Evolutionary conservation across 2,329 filamentous ascomycete species (phyloP).

Genomic region (Rhinocladiella similis): DNA sequence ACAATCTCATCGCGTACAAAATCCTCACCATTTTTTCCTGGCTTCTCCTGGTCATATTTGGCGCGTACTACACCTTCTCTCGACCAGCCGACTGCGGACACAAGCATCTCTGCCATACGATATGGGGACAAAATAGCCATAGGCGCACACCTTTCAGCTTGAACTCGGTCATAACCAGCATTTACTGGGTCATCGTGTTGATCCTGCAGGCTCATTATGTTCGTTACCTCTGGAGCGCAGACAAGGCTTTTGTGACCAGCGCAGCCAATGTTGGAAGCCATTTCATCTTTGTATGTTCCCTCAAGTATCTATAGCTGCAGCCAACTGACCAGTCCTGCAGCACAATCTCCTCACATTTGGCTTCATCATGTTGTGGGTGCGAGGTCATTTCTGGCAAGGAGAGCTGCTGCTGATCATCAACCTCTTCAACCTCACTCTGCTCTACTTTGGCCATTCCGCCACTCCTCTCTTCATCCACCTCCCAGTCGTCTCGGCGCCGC

Average conservation of each 20-base stretch:
- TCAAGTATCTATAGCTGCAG: background rate
- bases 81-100: slow-evolving; percentile 61
- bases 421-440: slow-evolving; percentile 73
- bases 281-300: slow-evolving; percentile 62
- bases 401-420: slow-evolving; percentile 77
- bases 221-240: slow-evolving; percentile 70
- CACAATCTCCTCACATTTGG: slow-evolving; percentile 81
- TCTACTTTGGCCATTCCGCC: slow-evolving; percentile 78
- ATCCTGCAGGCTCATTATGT: slow-evolving; percentile 75
- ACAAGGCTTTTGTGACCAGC: slow-evolving; percentile 62
- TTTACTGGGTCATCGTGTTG: slow-evolving; percentile 62
- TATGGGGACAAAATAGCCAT: slow-evolving; percentile 72
- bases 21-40: slow-evolving; percentile 72
- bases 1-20: slow-evolving; percentile 71
- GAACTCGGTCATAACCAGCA: slow-evolving; percentile 61
- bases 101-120: slow-evolving; percentile 58
- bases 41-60: slow-evolving; percentile 69
- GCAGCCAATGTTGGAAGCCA: slow-evolving; percentile 78
- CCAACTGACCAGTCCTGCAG: slow-evolving; percentile 8
- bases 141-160: slow-evolving; percentile 73
- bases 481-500: slow-evolving; percentile 71
- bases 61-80: slow-evolving; percentile 72
- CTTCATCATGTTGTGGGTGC: slow-evolving; percentile 81
- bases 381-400: slow-evolving; percentile 71
- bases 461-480: slow-evolving; percentile 75